Percentiles rank a stretch among this genome's conserved stretches.
Evolutionary conservation across 1,139 yeast species (phyloP).

Genomic region (Suhomyces taliae): DNA sequence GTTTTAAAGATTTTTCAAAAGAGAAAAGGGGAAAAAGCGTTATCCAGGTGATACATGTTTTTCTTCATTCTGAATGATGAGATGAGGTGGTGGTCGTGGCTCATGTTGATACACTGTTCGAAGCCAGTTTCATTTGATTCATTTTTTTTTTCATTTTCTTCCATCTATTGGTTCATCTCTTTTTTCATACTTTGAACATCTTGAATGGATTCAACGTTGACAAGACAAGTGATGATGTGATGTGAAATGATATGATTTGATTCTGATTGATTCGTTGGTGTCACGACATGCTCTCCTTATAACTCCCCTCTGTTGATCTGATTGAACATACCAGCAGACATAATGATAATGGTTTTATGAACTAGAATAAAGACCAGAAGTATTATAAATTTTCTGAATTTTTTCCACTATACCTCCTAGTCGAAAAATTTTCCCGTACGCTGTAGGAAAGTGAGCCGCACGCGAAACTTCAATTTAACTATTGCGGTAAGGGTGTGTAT

Average conservation of each 20-base stretch:
- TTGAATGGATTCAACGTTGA: too few relatives aligned
- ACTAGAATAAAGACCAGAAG: conserved; percentile 14
- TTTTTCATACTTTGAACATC: too few relatives aligned
- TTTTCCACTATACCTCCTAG: conserved; percentile 11
- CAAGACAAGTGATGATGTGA: too few relatives aligned
- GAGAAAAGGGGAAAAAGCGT: background rate
- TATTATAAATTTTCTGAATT: conserved; percentile 14
- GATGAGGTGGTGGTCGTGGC: too few relatives aligned
- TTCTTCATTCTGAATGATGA: background rate
- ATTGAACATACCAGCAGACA: conserved; percentile 22
- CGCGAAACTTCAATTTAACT: background rate
- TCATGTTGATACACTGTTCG: too few relatives aligned
- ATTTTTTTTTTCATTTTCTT: too few relatives aligned
- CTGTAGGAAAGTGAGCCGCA: background rate
- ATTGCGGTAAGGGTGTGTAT: background rate
- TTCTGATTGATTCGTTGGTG: too few relatives aligned
- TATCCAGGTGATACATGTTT: background rate
- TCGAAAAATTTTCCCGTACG: conserved; percentile 13
- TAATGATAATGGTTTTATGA: conserved; percentile 25
- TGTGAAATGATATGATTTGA: too few relatives aligned
- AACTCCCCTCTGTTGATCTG: background rate
- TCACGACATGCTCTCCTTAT: too few relatives aligned
- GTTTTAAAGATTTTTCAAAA: background rate
- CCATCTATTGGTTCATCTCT: too few relatives aligned
- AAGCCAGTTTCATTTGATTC: too few relatives aligned